phyloP scores from a whole-genome alignment of 2,329 filamentous ascomycete genomes.

The Akanthomyces muscarius region DNA sequence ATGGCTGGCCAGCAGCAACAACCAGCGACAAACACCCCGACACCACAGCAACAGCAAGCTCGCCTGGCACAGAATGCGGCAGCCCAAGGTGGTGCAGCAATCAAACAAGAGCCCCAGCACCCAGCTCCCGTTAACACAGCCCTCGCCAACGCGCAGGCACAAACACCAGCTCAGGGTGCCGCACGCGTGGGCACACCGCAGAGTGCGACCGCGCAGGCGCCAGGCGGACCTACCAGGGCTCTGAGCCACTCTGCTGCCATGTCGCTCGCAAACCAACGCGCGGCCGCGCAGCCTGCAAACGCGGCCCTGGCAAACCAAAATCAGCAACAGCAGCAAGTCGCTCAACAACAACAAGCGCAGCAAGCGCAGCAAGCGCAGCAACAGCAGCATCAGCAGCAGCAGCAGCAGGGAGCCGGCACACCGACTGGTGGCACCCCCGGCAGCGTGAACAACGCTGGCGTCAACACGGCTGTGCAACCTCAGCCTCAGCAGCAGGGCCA shows the following conservation, averaged over 20 bases:
- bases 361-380: slow-evolving; percentile 15
- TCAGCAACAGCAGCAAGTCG: slow-evolving; percentile 25
- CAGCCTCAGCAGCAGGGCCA: slow-evolving; percentile 37
- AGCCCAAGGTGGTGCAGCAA: slow-evolving; percentile 4
- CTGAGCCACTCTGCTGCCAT: slow-evolving; percentile 49
- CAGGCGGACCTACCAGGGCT: slow-evolving; percentile 37
- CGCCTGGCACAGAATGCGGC: slow-evolving; percentile 27
- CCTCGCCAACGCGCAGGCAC: slow-evolving; percentile 39
- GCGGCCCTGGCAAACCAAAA: slow-evolving; percentile 30
- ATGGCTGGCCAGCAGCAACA: slow-evolving; percentile 28
- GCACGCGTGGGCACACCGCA: slow-evolving; percentile 50
- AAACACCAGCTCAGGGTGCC: slow-evolving; percentile 46
- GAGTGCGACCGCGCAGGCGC: slow-evolving; percentile 36
- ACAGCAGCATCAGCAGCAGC: slow-evolving; percentile 21
- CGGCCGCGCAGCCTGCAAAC: slow-evolving; percentile 33
- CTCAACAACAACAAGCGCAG: slow-evolving; percentile 27
- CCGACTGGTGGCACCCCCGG: slow-evolving; percentile 22
- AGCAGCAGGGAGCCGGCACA: slow-evolving; percentile 17
- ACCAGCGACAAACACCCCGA: slow-evolving; percentile 27
- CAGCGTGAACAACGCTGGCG: slow-evolving; percentile 22
- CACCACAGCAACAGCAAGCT: slow-evolving; percentile 29
- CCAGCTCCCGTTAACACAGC: slow-evolving; percentile 47
- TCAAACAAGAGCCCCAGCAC: slow-evolving; percentile 30
- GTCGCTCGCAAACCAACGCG: slow-evolving; percentile 43
- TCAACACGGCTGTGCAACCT: slow-evolving; percentile 20